Evolutionary conservation across 176 grass and related monocot genomes (phyloP), one percentile per base, ranked within the genome.

Genomic region (Tillandsia leiboldiana): DNA sequence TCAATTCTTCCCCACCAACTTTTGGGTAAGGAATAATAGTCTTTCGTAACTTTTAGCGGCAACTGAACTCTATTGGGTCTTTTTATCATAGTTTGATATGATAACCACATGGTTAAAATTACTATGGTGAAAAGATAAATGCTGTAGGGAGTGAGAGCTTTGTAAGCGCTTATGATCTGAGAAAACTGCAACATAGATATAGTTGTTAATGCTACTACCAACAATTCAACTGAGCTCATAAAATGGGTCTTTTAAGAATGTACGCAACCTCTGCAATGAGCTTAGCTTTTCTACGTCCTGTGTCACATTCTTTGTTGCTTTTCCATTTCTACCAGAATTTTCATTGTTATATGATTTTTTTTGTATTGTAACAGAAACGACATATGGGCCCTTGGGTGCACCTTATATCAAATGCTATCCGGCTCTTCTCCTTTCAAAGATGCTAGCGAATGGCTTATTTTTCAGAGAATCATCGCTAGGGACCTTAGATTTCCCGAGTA

Each of bases 391-490:
- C 79, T 99, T 59, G 90, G 95, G 23, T 99, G 95, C 76, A 99
- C 84, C 0, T 71, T 94, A 28, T 99, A 86, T 79, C 95, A 99
- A 85, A 94, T 99, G 90, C 95, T 94, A 64, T 94, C 90, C 80
- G 95, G 95, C 11, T 93, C 80, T 67, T 90, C 90, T 14, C 95
- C 95, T 9, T 99, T 99, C 86, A 94, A 94, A 81, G 95, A 99
- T 80, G 87, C 90, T 15, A 99, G 80, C 48, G 90, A 99, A 63
- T 94, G 95, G 89, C 84, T 93, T 72, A 93, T 94, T 79, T 99
- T 90, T 81, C 90, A 99, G 73, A 90, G 84, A 78, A 99, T 99
- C 67, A 90, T 88, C 49, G 87, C 95, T 11, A 85, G 95, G 61
- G 90, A 99, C 68, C 74, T 99, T 29, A 89, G 80, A 75, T 82